phyloP scores from a whole-genome alignment of 257 asterid genomes.

The Marsdenia floribunda region DNA sequence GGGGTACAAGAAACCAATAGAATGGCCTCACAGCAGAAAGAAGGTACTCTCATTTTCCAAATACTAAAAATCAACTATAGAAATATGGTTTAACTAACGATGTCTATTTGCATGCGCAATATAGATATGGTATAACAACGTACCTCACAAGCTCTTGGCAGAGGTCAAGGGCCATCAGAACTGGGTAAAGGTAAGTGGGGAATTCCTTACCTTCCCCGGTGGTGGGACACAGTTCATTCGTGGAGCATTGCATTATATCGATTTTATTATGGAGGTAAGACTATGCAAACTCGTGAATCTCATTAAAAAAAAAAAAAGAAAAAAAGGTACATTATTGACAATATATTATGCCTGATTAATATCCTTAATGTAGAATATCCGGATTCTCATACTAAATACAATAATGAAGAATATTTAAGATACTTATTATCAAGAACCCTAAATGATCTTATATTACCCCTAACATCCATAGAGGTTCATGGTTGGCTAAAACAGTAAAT shows the following conservation, averaged over 20 bases:
- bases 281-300: not conserved
- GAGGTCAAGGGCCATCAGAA: conserved; percentile 87
- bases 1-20: conserved; percentile 62
- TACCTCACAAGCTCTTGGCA: conserved; percentile 69
- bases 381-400: not conserved
- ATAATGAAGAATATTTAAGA: not conserved
- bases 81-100: not conserved
- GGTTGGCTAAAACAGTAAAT: not conserved
- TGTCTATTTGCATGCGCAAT: not conserved
- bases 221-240: conserved; percentile 93
- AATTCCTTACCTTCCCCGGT: conserved; percentile 85
- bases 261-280: conserved; percentile 69
- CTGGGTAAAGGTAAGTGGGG: conserved; percentile 87
- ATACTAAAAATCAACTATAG: not conserved
- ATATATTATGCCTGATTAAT: not conserved
- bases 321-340: not conserved
- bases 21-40: conserved; percentile 88
- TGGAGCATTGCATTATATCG: conserved; percentile 83
- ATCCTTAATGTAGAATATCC: not conserved
- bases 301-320: not conserved
- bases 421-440: not conserved
- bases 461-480: not conserved
- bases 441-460: not conserved
- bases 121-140: conserved; percentile 89
- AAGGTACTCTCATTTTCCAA: conserved; percentile 38